These are phyloP conservation scores for Lunasporangiospora selenospora DNA, from an alignment of 192 early-diverging fungal genomes.

Conservation along the genomic window DNA sequence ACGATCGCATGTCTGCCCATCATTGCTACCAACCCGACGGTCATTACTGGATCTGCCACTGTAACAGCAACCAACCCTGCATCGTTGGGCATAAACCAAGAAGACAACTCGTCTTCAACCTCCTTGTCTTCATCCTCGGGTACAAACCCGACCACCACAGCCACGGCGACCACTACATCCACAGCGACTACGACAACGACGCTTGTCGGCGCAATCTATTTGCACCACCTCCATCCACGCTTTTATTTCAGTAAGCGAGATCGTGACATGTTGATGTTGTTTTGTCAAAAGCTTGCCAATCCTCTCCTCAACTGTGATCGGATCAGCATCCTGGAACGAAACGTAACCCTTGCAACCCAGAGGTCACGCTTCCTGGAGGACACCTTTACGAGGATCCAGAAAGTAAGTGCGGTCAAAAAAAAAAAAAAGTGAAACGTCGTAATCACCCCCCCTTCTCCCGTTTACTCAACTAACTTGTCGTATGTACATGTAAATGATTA, in stretches of 20 bases:
- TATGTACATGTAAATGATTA: background rate
- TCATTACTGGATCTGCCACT: background rate
- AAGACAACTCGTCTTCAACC: background rate
- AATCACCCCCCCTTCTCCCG: too few species aligned
- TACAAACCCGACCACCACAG: background rate
- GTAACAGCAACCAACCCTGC: background rate
- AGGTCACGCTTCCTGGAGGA: conserved; percentile 32
- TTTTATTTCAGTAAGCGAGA: conserved; percentile 46
- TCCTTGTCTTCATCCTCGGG: background rate
- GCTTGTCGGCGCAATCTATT: conserved; percentile 32
- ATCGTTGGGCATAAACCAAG: too few species aligned
- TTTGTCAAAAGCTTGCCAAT: conserved; percentile 31
- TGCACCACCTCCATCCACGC: conserved; percentile 42
- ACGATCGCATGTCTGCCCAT: conserved; percentile 47
- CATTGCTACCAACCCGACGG: conserved; percentile 7
- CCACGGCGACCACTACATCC: background rate
- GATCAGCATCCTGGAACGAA: conserved; percentile 16
- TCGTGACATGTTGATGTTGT: conserved; percentile 38
- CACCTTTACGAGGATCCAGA: conserved; percentile 35
- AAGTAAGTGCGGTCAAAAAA: conserved; percentile 8
- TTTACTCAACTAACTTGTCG: too few species aligned
- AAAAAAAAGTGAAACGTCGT: too few species aligned
- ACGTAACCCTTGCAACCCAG: conserved; percentile 22
- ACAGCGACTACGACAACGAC: background rate
- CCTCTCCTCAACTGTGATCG: conserved; percentile 29